Evolutionary conservation across 805 yeast genomes (phyloP), one percentile per base, ranked within the genome.

Genomic region (Hanseniaspora opuntiae): DNA sequence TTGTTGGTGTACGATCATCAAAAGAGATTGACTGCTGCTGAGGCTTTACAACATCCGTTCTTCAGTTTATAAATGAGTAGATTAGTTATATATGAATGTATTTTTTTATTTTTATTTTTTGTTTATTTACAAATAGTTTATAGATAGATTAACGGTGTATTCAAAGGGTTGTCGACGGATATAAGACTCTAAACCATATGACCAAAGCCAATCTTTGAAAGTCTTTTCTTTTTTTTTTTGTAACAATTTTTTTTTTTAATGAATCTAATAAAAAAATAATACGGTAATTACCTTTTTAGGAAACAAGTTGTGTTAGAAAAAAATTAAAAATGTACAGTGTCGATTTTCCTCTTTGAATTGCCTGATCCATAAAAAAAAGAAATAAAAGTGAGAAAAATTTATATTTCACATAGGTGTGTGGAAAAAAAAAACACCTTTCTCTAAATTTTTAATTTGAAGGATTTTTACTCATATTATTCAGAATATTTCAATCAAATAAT

Each of bases 1-100:
- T 67, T 88, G 56, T 71, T 88, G 61, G 75, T 82, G 55, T 88
- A 86, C 62, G 96, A 88, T 65, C 96, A 88, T 64, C 89, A 83
- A 65, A 85, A 82, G 62, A 77, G 96, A 62, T 72, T 86, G 55
- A 88, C 96, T 4, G 96, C 96, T 2, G 72, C 76, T 65, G 96
- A 88, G 66, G 94, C 96, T 17, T 78, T 86, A 87, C 76, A 65
- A 3, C 96, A 88, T 68, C 71, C 73, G 11, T 84, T 81, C 63
- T 82, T 84, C 68, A 75, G 75, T 56, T 58, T 60, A 19, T 58
- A 62, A 44, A 38, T 11, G 10, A 20, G n/a, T 19, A 20, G 19
- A 17, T 17, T 17, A 19, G 9, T 11, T 37, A 37, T 37, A 17
- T 37, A 37, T 37, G 22, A 37, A 6, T 28, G 30, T 4, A 4